Base-by-base conservation (phyloP, 495 filamentous ascomycete species). In the Trichocladium uniseriatum region DNA sequence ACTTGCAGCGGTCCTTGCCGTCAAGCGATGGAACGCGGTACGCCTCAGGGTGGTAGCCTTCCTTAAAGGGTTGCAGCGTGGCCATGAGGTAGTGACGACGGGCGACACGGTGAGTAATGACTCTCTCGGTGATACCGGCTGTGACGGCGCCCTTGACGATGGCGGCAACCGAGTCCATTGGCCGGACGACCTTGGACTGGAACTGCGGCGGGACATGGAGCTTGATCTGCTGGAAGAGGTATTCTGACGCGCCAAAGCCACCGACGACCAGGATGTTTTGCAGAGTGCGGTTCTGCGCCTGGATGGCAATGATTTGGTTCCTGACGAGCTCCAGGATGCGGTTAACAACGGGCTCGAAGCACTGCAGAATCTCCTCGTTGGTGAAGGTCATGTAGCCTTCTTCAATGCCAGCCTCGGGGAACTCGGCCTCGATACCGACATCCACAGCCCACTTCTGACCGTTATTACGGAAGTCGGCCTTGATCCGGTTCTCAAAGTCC, bases 71-170 rank as follows among this genome's bases (percentile, higher is more conserved):
- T 63, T 97, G 91, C 15, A 98, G 79, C 0, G 92, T 98, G 36
- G 92, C 94, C 92, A 98, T 97, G 49, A 98, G 87, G 64, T 98
- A 98, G 68, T 98, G 92, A 32, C 92, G 82, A 67, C 92, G 86
- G n/a, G 92, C 92, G 48, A 98, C 87, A 76, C 92, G 92, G 55
- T 91, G 89, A 4, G 94, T 98, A 59, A 98, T 81, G 52, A 98
- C 86, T 50, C 90, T 82, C 63, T 98, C 94, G 1, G 90, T 95
- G 58, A 98, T 97, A 72, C 92, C 92, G 35, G 92, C 82, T 10
- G 82, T 86, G 43, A 86, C 82, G 40, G 82, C 82, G 34, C 82
- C 82, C 69, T 86, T 86, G 65, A 86, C 82, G 45, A 86, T 86
- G 48, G 82, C 82, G 29, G 82, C 82, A 27, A 86, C 82, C 39